These are phyloP conservation scores for Bisporella sp. DNA, from an alignment of 2,329 filamentous ascomycete species.

Conservation along the genomic window DNA sequence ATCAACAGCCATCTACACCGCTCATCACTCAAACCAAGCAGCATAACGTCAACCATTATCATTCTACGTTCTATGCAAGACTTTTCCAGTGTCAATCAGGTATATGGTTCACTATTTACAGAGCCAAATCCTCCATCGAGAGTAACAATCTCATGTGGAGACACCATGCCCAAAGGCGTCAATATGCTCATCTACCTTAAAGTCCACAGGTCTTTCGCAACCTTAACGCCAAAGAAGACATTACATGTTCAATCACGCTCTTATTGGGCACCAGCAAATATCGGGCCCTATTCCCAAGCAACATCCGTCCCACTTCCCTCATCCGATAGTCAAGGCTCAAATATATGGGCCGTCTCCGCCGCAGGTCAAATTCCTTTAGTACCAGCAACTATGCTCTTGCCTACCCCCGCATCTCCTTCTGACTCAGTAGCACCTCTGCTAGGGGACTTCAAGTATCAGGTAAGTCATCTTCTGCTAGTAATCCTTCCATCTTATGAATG, in stretches of 20 bases:
- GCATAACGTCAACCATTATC: constrained; percentile 53
- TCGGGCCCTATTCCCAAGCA: constrained; percentile 93
- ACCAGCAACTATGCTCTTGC: constrained; percentile 68
- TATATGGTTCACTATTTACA: constrained; percentile 70
- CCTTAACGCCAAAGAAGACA: constrained; percentile 37
- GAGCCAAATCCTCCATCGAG: constrained; percentile 77
- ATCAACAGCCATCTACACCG: constrained; percentile 35
- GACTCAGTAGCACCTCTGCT: no score
- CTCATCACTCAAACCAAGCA: constrained; percentile 29
- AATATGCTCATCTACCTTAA: constrained; percentile 55
- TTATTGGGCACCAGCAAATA: constrained; percentile 98
- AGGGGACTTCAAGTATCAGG: no score
- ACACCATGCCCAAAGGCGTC: constrained; percentile 50
- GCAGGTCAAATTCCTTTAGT: constrained; percentile 90
- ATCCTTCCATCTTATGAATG: no score
- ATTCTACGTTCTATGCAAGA: constrained; percentile 73
- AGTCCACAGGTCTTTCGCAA: constrained; percentile 4
- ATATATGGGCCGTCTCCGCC: constrained; percentile 47
- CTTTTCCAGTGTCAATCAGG: constrained; percentile 65
- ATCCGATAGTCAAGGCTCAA: constrained; percentile 17
- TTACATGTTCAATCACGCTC: constrained; percentile 89
- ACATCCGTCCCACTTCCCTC: constrained; percentile 45
- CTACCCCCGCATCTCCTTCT: constrained; percentile 14
- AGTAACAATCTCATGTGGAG: constrained; percentile 74
- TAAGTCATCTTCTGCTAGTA: no score